These are phyloP conservation scores for Vigna reflexopilosa DNA, from an alignment of 306 rosid genomes.

Conservation along the genomic window DNA sequence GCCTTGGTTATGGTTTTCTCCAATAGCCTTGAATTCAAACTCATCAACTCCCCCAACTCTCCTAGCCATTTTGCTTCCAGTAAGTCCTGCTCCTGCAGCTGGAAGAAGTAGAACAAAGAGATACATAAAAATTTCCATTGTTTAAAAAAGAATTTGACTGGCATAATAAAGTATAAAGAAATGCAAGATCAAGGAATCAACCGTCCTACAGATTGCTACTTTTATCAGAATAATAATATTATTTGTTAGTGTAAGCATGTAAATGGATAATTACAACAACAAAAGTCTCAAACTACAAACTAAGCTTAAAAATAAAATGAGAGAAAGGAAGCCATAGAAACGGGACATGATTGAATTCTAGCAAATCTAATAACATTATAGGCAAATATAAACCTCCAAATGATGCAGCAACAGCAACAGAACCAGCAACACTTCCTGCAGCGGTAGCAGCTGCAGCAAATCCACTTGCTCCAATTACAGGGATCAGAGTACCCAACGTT, in stretches of 20 bases:
- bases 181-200: not conserved
- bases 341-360: constrained; percentile 13
- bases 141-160: not conserved
- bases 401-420: constrained; percentile 98
- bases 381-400: constrained; percentile 75
- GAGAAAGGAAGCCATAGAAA: constrained; percentile 18
- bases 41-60: constrained; percentile 68
- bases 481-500: constrained; percentile 88
- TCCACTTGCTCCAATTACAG: constrained; percentile 89
- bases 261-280: constrained; percentile 17
- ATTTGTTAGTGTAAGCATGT: constrained; percentile 6
- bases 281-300: constrained; percentile 9
- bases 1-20: constrained; percentile 69
- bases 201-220: constrained; percentile 8
- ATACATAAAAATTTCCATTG: constrained; percentile 12
- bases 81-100: constrained; percentile 75
- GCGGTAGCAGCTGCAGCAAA: constrained; percentile 96
- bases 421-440: constrained; percentile 94
- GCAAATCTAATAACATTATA: constrained; percentile 31
- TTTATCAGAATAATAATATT: not conserved
- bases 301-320: constrained; percentile 29
- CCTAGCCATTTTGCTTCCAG: constrained; percentile 76
- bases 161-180: constrained; percentile 22
- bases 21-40: constrained; percentile 63
- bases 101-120: constrained; percentile 38